These are phyloP conservation scores for Euphorbia corollata DNA, from an alignment of 441 rosid species.

Conservation along the genomic window DNA sequence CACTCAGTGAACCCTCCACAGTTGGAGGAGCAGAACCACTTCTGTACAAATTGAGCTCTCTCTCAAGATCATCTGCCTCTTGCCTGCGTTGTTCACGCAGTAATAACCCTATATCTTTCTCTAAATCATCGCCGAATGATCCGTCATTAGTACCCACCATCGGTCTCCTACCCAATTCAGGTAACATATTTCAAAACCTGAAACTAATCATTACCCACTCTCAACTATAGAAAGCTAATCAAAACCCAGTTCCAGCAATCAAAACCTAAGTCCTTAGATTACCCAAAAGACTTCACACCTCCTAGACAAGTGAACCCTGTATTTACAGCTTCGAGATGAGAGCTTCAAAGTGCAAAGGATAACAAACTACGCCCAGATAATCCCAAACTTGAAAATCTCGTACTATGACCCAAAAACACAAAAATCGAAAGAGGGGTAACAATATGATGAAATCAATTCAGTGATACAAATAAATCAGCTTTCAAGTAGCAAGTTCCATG, in stretches of 20 bases:
- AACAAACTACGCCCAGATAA: constrained; percentile 19
- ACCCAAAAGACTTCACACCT: constrained; percentile 24
- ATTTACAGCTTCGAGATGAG: constrained; percentile 24
- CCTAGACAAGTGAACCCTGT: constrained; percentile 24
- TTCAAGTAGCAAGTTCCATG: constrained; percentile 22
- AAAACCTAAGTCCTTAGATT: constrained; percentile 21
- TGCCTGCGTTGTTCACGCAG: constrained; percentile 63
- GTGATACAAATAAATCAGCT: constrained; percentile 14
- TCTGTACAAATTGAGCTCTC: constrained; percentile 74
- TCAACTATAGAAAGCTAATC: constrained; percentile 21
- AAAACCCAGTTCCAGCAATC: constrained; percentile 24
- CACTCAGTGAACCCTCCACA: constrained; percentile 73
- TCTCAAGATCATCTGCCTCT: constrained; percentile 60
- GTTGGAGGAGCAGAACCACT: constrained; percentile 99
- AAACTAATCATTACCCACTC: constrained; percentile 30
- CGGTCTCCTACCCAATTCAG: constrained; percentile 63
- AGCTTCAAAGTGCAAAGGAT: constrained; percentile 27
- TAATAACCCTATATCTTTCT: constrained; percentile 62
- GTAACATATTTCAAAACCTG: constrained; percentile 42
- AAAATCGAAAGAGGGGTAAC: constrained; percentile 12
- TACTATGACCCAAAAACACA: constrained; percentile 13
- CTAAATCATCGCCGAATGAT: constrained; percentile 65
- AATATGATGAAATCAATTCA: constrained; percentile 8
- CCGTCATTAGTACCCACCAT: constrained; percentile 65
- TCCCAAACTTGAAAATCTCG: constrained; percentile 9